Base-by-base conservation (phyloP, 345 rosid genomes). In the Dipteronia dyeriana region DNA sequence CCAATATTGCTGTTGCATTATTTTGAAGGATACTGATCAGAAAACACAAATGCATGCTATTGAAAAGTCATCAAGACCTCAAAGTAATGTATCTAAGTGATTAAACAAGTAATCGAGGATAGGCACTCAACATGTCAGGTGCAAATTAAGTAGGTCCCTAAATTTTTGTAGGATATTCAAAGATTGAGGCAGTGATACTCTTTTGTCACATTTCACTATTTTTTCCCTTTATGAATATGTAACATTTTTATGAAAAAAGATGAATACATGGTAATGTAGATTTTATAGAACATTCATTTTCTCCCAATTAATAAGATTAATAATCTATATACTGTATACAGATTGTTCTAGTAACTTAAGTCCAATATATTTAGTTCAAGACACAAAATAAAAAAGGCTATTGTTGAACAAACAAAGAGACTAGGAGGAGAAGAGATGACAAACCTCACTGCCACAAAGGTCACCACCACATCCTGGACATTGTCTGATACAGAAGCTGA, bases 401-500 rank as follows among this genome's bases (percentile, higher is more conserved):
- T 73, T 38, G 63, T 20, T 38, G 9, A 41, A 61, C 29, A 56
- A 29, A 20, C 39, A 16, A 16, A 66, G 60, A 57, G 59, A 45
- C 10, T 45, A 43, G 8, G 68, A 69, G 57, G 59, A 19, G 54
- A 62, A 54, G 62, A 76, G 63, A 76, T 19, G 54, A 87, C 92
- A 70, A 82, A 97, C 99, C 99, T 94, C 84, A 87, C 29, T 23
- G 92, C 98, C 77, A 62, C 22, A 78, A 97, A 97, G 70, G 91
- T 88, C 73, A 97, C 97, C 74, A 81, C 66, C 72, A 89, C 99
- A 63, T 91, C 94, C 83, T 90, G 98, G 64, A 51, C 76, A 79
- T 82, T 84, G 72, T 89, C 85, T 62, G 89, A 45, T 49, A 85
- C 85, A 74, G 97, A 88, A 76, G 92, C 84, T 66, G 94, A 84